Base-by-base conservation (phyloP, 768 basidiomycete genomes). In the Hypholoma sublateritium region DNA sequence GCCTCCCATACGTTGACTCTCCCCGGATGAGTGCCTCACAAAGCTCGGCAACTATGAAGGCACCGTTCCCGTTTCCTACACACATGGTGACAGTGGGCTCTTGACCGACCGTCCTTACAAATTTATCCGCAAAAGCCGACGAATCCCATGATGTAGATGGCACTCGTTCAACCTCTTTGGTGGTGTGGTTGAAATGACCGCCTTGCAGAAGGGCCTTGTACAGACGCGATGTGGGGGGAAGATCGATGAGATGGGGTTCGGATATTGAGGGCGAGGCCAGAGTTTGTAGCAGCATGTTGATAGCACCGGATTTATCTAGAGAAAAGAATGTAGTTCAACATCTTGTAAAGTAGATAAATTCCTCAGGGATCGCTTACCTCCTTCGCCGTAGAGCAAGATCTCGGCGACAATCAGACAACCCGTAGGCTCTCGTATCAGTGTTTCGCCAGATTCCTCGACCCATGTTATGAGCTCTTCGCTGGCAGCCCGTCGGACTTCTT, bases 191-290 rank as follows among this genome's bases (percentile, higher is more conserved):
- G 72, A 86, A 97, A 67, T 95, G 93, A 0, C 95, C 95, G 5
- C 95, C 95, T 67, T 95, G 93, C 1, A 97, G 78, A 5, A 97
- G 83, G 5, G 85, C 86, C 69, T 97, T 97, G 80, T 93, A 95
- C 48, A 95, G 67, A 39, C 95, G 81, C 3, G 91, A 88, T 0
- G 88, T 83, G 63, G 93, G 92, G 1, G 93, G 84, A 12, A 94
- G 79, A 65, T 95, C 88, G 56, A 95, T 88, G 14, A 82, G 80
- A 70, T 94, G 91, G 0, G 81, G 78, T 11, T 76, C 64, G 19
- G 83, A 78, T 0, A 87, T 84, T 67, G 88, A 86, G 5, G 84
- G 74, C 1, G 71, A 63, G 1, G 80, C 70, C 17, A 94, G 76
- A 0, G 84, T 79, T 22, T 73, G 67, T 1, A 93, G 74, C 2